Conservation (phyloP, 1,284 basidiomycete species). For the Bjerkandera adusta region DNA sequence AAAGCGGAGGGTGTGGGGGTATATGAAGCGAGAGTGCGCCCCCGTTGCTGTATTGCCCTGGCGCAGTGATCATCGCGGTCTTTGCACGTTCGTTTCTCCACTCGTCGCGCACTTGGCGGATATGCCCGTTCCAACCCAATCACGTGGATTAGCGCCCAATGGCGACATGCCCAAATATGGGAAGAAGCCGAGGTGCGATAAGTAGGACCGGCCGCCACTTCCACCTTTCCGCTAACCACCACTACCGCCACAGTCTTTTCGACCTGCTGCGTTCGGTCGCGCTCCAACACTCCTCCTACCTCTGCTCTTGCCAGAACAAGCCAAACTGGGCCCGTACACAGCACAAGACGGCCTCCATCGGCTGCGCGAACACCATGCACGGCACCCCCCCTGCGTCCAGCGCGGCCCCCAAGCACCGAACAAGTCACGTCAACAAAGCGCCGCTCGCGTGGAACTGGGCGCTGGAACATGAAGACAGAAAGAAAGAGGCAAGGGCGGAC, state of each 20-base stretch:
- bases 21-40: no score
- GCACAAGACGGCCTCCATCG: background rate
- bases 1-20: no score
- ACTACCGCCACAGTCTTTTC: conserved; percentile 13
- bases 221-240: conserved; percentile 9
- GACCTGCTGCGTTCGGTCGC: conserved; percentile 10
- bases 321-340: background rate
- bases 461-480: conserved; percentile 61
- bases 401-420: conserved; percentile 13
- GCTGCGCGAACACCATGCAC: conserved; percentile 15
- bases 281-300: conserved; percentile 7
- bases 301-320: conserved; percentile 3
- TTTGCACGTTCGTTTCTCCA: conserved; percentile 9
- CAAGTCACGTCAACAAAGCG: conserved; percentile 14
- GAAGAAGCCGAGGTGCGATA: conserved; percentile 19
- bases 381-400: conserved; percentile 10
- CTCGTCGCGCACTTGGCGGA: conserved; percentile 1
- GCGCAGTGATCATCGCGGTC: no score
- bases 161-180: conserved; percentile 10
- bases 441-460: conserved; percentile 64
- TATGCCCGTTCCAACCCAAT: conserved; percentile 10
- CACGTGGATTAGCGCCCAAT: conserved; percentile 6
- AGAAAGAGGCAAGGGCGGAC: conserved; percentile 58
- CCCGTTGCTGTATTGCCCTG: no score
- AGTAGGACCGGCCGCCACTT: conserved; percentile 16